Evolutionary conservation across 2,329 filamentous ascomycete genomes (phyloP), one percentile per base, ranked within the genome.

Genomic region (Ampelomyces quisqualis): DNA sequence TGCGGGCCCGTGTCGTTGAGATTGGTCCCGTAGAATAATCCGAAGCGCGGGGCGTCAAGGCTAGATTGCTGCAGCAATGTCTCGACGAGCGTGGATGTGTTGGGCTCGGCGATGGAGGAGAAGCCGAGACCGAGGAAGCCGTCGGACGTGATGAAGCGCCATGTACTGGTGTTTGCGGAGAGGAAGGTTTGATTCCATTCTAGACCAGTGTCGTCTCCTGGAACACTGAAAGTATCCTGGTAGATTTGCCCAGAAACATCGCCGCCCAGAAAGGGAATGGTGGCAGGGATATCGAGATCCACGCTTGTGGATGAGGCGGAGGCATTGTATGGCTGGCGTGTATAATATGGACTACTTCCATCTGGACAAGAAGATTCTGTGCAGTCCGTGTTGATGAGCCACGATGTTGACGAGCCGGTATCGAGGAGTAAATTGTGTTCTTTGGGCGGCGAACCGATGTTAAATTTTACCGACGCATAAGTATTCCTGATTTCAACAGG

Each of bases 111-210:
- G 15, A 56, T 56, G 18, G 46, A 45, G 18, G 51, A 49, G 34
- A 56, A 56, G 14, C 42, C 53, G 2, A 56, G 34, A 3, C 51
- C 53, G 1, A 56, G 31, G 27, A 55, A 56, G 14, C 53, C 51
- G 15, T 56, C 51, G 11, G 49, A 46, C 3, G 53, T 51, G 34
- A 55, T 49, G 31, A 43, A 53, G n/a, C 42, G 38, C 51, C 49
- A 56, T 20, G 22, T 35, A 21, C 49, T 53, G 22, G 51, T 17
- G 23, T 56, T 56, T 22, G 22, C 46, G 1, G 46, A 28, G 0
- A 56, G 30, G 34, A 56, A 55, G 5, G 51, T 53, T 34, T 56
- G 51, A 36, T 56, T 56, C 53, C 51, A 56, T 7, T 49, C 40
- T n/a, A 24, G n/a, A 10, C 3, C n/a, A 1, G 46, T 36, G 2